Evolutionary conservation across 176 grass and related monocot genomes (phyloP), one percentile per base, ranked within the genome.

Genomic region (Rhynchospora tenuis): DNA sequence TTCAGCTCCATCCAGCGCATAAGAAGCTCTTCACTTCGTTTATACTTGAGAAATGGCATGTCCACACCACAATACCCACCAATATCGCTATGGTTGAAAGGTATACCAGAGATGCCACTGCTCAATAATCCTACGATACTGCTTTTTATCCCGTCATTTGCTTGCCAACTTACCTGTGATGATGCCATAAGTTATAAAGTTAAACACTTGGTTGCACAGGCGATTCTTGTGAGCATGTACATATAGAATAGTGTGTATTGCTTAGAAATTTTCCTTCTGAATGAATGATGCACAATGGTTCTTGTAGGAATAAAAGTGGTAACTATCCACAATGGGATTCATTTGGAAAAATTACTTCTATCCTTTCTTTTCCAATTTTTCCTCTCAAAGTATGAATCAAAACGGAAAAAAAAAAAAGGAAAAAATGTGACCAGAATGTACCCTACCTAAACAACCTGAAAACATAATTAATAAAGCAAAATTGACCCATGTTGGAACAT

Each of bases 71-170:
- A 97, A 83, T 97, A 97, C 11, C 94, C 94, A 24, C 94, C 94
- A 63, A 88, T 87, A 83, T 97, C 94, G 73, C 94, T 92, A 85
- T 97, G 94, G 90, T 97, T 97, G 65, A 97, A 93, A 78, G 92
- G 88, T 85, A 97, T 89, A 15, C 94, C 94, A n/a, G 94, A 97
- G 22, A 97, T 71, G 62, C 94, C 92, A 51, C 94, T 91, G 90
- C 88, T 91, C 51, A 97, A 87, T 74, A 97, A 89, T n/a, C 94
- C 94, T 8, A 91, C 83, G 1, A 97, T 92, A 80, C 94, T 97
- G 88, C 94, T 97, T 85, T 94, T 97, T 87, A 97, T 97, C 81
- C 94, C 94, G 52, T 97, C 94, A 70, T 97, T 89, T 54, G 70
- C 71, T 83, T 97, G 94, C 94, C 94, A 97, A 88, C 94, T 97